Evolutionary conservation across 352 stramenopile genomes (phyloP), one percentile per base, ranked within the genome.

Genomic region (Phytophthora idaei): DNA sequence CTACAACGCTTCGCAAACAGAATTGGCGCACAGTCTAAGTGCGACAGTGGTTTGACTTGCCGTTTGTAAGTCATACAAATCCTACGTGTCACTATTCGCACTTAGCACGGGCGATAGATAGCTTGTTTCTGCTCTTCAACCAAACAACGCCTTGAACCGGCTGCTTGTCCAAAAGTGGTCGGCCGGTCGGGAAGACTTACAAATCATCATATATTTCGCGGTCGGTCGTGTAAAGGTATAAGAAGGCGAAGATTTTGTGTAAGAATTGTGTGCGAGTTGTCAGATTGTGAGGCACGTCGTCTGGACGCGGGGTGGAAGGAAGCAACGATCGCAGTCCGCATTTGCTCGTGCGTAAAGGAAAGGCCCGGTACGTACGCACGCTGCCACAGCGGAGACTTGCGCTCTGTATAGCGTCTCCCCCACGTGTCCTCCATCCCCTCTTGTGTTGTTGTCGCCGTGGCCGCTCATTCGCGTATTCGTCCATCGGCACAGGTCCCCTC

Each of bases 381-480:
- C 25, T 37, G 21, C 9, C 17, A 11, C 28, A 17, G 31, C 54
- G 25, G 41, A 41, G 36, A 57, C 47, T 65, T 69, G 48, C 52
- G 28, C 41, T 57, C 28, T 46, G 61, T 68, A 68, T 57, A 46
- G 39, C 49, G 31, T 6, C 53, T 11, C 29, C 51, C 48, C 32
- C 32, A 58, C 61, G 44, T 49, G 55, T 57, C 32, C 21, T 28
- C 29, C 28, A 47, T 28, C 29, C 36, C 45, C 28, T 61, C 21
- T 68, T 47, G 52, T 70, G 8, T 56, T 29, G 37, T 50, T 57
- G 36, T 56, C 49, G 45, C 15, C 42, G 31, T 21, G 25, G 57
- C 29, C n/a, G 57, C 73, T 77, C 67, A 81, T 75, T 81, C 55
- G 47, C 58, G 67, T 70, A 64, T 76, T 77, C 58, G 60, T 78